Evolutionary conservation across 129 eudicot genomes (phyloP), one percentile per base, ranked within the genome.

Genomic region (Saussurea involucrata): DNA sequence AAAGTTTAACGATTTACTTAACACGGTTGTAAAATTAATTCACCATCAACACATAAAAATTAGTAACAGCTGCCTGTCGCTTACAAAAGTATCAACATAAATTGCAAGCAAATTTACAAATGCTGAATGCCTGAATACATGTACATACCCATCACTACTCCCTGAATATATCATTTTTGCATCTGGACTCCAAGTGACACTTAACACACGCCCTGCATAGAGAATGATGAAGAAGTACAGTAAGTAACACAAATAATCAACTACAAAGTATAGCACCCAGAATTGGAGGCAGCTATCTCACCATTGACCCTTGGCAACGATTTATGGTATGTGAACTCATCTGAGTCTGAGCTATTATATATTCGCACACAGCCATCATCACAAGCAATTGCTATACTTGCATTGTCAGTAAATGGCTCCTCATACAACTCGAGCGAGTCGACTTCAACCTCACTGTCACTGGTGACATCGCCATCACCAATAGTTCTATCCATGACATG

Each of bases 161-260:
- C 98, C 98, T 10, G 98, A 91, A 78, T 80, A 94, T 78, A 91
- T 94, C 87, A 73, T 79, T 66, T 74, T 86, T 24, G 85, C 89
- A 78, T 94, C 98, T 33, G 85, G 82, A 80, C 96, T 89, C 98
- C 97, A 94, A 11, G 96, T 78, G 66, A 94, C 96, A 84, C 97
- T 91, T 46, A 94, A 80, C 34, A 83, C 90, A 25, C 96, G 93
- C 27, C 98, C 98, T 94, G 86, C 68, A 78, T 28, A 78, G 24
- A 12, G 46, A 12, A 63, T n/a, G 4, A 61, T 10, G 8, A 58
- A 58, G 1, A 69, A 31, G 1, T 12, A 17, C 10, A 12, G 66
- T 33, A 40, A 12, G 49, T 67, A 42, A 3, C 12, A 53, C n/a
- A 37, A 63, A 68, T 31, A 28, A 74, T 33, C 15, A 53, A 57